Base-by-base conservation (phyloP, 73 alveolate species). In the Paramecium bursaria region DNA sequence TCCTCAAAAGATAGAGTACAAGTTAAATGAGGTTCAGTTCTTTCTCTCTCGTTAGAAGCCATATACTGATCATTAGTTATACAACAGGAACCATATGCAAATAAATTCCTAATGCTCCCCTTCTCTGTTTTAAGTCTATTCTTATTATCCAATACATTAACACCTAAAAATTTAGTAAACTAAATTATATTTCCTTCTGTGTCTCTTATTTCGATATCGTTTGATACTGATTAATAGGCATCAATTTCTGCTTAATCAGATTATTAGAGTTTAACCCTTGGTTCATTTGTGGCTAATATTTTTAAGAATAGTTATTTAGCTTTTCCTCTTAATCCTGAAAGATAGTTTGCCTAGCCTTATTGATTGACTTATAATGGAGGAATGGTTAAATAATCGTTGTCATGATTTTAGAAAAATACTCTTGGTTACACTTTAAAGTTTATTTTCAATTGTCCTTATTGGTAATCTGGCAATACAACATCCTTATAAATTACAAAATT, bases 1-100 rank as follows among this genome's bases (percentile, higher is more conserved):
- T 67, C 61, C 17, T 67, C 82, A 67, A 67, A 67, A 13, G 15
- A 29, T 67, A 67, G 13, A 67, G 60, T 67, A 35, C 82, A 67
- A 67, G 33, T 57, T 67, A 53, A 53, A 39, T 39, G 19, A 39
- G 33, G 60, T 30, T 67, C 82, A 39, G 17, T 15, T 21, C 82
- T 39, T 35, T 44, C 82, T 14, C 39, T 39, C 7, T 67, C 60
- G 17, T n/a, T n/a, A n/a, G n/a, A n/a, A n/a, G n/a, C n/a, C n/a
- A n/a, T n/a, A n/a, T 25, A 67, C 21, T 67, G 19, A 1, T 67
- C 54, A 31, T 15, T 7, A 19, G 82, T 42, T 39, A 35, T 67
- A 7, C 60, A 67, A 67, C 44, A 39, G 1, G 82, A 67, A 33
- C 82, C 82, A 67, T 67, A 67, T 39, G 50, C 26, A 67, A 2